Conservation (phyloP, 139 green algal species). For the Haematococcus lacustris region DNA sequence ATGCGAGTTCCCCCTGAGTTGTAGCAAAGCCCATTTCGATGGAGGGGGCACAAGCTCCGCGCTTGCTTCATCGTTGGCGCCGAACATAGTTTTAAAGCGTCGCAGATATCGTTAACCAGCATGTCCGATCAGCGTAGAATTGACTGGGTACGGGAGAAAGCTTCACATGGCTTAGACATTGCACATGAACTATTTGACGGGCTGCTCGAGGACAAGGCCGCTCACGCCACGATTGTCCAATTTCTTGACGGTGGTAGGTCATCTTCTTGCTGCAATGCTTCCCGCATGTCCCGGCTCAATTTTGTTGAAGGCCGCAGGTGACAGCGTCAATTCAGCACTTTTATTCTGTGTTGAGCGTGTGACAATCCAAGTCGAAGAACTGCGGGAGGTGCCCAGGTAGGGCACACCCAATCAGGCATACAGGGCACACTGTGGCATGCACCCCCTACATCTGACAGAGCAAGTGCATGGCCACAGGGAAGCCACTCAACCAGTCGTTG, state of each 20-base stretch:
- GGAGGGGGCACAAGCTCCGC: background rate
- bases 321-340: conserved; percentile 17
- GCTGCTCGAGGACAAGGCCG: conserved; percentile 7
- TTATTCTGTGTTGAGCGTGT: conserved; percentile 25
- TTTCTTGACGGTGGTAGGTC: conserved; percentile 37
- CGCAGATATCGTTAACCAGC: too few species aligned
- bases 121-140: conserved; percentile 7
- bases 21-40: background rate
- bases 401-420: too few species aligned
- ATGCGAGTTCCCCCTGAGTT: background rate
- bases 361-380: conserved; percentile 34
- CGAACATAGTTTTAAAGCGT: too few species aligned
- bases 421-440: too few species aligned
- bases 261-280: background rate
- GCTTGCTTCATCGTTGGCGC: too few species aligned
- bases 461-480: background rate
- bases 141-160: conserved; percentile 32
- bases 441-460: too few species aligned
- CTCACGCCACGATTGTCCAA: conserved; percentile 1
- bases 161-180: conserved; percentile 18
- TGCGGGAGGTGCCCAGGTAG: conserved; percentile 25
- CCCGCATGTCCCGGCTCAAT: background rate
- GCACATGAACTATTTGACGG: conserved; percentile 21
- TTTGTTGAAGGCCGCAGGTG: conserved; percentile 3
- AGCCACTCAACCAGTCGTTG: background rate